Base-by-base conservation (phyloP, 2,329 filamentous ascomycete genomes). In the Rhexocercosporidium sp. region DNA sequence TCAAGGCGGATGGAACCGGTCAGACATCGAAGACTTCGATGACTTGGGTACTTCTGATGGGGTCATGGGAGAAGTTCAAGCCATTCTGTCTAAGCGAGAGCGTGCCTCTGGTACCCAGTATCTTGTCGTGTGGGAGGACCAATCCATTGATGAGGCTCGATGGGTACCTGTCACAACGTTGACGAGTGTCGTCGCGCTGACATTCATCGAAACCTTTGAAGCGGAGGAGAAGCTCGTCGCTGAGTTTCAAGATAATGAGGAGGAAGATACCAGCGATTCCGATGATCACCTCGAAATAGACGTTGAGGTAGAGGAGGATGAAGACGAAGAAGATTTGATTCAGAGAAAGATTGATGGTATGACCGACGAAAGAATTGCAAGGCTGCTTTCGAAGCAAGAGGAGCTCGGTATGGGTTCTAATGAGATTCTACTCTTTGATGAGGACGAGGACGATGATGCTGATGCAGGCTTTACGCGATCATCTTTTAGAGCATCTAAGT, bases 291-390 rank as follows among this genome's bases (percentile, higher is more conserved):
- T 79, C 49, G 71, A 76, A 20, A 77, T 77, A 11, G 77, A 78
- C 18, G 78, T 77, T 51, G 74, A 76, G 39, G 78, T 78, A 39
- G 78, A 79, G 8, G 78, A 80, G 3, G 79, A 82, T 11, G 78
- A 80, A 3, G 75, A 78, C 12, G 78, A 81, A 56, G 68, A 66
- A 20, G 67, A 84, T 29, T 27, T 74, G n/a, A 29, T 71, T n/a
- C 71, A 75, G 64, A 69, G 69, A 37, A 75, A 76, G 56, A 76
- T 75, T 22, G 78, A 78, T 16, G 72, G 76, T 5, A 92, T 73
- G 88, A 89, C 76, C 81, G 85, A 93, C 69, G 88, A 90, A 75
- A 82, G 85, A 22, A 80, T 92, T 46, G 89, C 90, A 46, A 81
- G 84, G 46, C 78, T 90, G 27, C 77, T 91, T 34, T 81, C 85